phyloP scores from a whole-genome alignment of 495 filamentous ascomycete genomes.

The Aspergillus bridgeri region DNA sequence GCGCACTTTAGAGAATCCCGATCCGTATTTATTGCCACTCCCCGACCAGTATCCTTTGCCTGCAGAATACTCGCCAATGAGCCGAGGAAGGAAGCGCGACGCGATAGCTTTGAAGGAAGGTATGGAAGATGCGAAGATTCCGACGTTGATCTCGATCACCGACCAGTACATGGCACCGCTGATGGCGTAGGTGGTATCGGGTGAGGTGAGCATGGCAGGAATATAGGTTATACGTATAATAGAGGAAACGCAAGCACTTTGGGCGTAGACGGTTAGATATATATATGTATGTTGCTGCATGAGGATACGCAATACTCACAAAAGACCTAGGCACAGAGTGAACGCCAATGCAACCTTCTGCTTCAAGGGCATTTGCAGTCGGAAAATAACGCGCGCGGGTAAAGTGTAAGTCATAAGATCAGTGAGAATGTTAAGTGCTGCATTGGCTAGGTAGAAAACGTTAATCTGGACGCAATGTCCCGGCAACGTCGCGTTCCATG shows the following conservation, averaged over 20 bases:
- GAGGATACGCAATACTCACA: conserved; percentile 24
- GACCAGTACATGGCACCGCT: conserved; percentile 46
- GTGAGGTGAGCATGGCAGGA: conserved; percentile 33
- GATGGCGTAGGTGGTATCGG: conserved; percentile 37
- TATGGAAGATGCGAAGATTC: conserved; percentile 39
- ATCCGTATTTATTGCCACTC: conserved; percentile 21
- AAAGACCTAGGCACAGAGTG: conserved; percentile 41
- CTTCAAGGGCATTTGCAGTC: conserved; percentile 34
- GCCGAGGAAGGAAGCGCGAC: conserved; percentile 37
- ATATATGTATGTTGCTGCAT: neutral
- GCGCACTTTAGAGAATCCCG: conserved; percentile 31
- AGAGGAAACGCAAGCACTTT: conserved; percentile 39
- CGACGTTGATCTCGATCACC: conserved; percentile 42
- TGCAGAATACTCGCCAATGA: conserved; percentile 38
- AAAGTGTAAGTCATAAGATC: conserved; percentile 52
- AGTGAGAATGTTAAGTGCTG: conserved; percentile 49
- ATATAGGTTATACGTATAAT: conserved; percentile 44
- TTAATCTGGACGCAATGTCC: conserved; percentile 48
- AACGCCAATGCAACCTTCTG: conserved; percentile 31
- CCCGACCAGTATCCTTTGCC: conserved; percentile 30
- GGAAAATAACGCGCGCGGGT: conserved; percentile 36
- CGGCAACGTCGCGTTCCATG: conserved; percentile 23
- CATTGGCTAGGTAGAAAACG: conserved; percentile 42
- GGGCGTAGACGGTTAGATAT: neutral
- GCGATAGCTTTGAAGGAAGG: conserved; percentile 43